Evolutionary conservation across 805 yeast species (phyloP).

Genomic region (Phaffomyces thermotolerans): DNA sequence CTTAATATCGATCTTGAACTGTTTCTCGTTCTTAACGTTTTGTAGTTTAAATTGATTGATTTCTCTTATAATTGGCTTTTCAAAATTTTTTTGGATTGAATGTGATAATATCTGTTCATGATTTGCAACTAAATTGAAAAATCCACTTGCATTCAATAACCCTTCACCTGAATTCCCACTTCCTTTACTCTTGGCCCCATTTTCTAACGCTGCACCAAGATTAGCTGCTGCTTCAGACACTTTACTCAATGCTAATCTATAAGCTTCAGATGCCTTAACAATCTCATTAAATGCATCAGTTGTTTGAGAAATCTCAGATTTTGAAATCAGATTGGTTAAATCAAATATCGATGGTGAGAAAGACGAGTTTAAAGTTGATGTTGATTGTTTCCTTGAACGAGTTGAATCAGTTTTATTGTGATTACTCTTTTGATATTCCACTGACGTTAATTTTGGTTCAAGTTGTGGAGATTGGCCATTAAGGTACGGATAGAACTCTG

Average conservation of each 20-base stretch:
- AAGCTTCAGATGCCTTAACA: slow-evolving; percentile 37
- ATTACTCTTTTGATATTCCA: background rate
- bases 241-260: slow-evolving; percentile 38
- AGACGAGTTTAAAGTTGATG: slow-evolving; percentile 14
- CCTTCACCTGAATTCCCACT: slow-evolving; percentile 56
- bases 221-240: slow-evolving; percentile 58
- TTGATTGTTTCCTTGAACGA: slow-evolving; percentile 2
- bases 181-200: slow-evolving; percentile 54
- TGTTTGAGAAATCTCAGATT: slow-evolving; percentile 49
- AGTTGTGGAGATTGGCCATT: slow-evolving; percentile 21
- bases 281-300: slow-evolving; percentile 42
- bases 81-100: slow-evolving; percentile 47
- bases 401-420: background rate
- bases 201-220: slow-evolving; percentile 65
- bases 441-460: background rate
- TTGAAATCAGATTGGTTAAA: slow-evolving; percentile 52
- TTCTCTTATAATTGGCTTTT: slow-evolving; percentile 41
- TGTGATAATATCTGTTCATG: slow-evolving; percentile 67
- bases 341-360: slow-evolving; percentile 41
- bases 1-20: slow-evolving; percentile 48
- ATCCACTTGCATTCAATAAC: slow-evolving; percentile 63
- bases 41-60: slow-evolving; percentile 37
- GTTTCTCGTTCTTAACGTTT: slow-evolving; percentile 40
- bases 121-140: slow-evolving; percentile 68
- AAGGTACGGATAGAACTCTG: slow-evolving; percentile 24